Base-by-base conservation (phyloP, 2,329 filamentous ascomycete genomes). In the Aspergillus carbonarius region DNA sequence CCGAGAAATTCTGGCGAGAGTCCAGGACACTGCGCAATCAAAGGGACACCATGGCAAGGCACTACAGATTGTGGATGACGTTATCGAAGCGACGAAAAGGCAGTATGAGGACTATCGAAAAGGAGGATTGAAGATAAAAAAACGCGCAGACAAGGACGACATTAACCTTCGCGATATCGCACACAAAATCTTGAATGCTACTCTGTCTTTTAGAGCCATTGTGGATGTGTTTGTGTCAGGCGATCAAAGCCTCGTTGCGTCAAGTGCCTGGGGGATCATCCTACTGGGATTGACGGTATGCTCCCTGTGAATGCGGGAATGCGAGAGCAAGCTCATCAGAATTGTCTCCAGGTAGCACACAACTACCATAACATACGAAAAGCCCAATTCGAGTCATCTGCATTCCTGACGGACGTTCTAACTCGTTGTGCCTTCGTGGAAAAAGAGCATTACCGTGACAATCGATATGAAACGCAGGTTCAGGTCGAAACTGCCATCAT, bases 271-370 rank as follows among this genome's bases (percentile, higher is more conserved):
- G 39, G 39, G 39, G 4, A 23, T 42, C 13, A 20, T 42, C n/a
- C 13, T 42, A 17, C 39, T 42, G 0, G 39, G 39, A 23, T 13
- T 42, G 39, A 42, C 39, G 0, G 39, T 42, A 42, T 23, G n/a
- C 18, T 42, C 13, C 9, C 2, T 2, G 10, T 17, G 15, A 13
- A 5, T 20, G 10, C 17, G 13, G 12, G 1, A 15, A 13, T 23
- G n/a, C 6, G 34, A n/a, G 2, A 7, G 15, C 13, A 37, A 37
- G 39, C 39, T 42, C 23, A 42, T 8, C 1, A 15, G 8, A 20
- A 3, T 6, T 10, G 0, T 42, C 18, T 1, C 18, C 0, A 42
- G 39, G 15, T 42, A 15, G 20, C 39, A 0, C 20, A 42, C 1
- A 42, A 42, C 4, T 20, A 42, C 13, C 39, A 42, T 23, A 18